Percentiles rank a stretch among this genome's conserved stretches.
These are phyloP conservation scores for Penicillium sp. DNA, from an alignment of 2,329 filamentous ascomycete species.

Conservation along the genomic window DNA sequence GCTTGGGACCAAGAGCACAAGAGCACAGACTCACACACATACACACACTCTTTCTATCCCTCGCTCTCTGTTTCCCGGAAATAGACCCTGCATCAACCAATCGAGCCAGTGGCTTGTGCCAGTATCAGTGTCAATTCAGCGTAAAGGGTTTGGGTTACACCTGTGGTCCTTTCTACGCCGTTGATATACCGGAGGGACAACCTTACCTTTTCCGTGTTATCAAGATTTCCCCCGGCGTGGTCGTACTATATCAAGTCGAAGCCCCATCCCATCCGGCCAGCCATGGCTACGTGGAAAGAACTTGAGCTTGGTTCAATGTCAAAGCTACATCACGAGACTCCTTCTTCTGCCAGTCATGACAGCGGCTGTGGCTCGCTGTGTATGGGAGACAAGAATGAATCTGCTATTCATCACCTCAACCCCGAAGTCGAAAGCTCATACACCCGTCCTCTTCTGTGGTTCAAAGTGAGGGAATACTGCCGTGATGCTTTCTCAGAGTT, in stretches of 20 bases:
- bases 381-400: conserved; percentile 17
- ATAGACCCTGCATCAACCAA: conserved; percentile 16
- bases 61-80: not conserved
- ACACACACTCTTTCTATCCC: not conserved
- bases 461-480: conserved; percentile 50
- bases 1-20: conserved; percentile 5
- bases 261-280: not conserved
- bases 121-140: not conserved
- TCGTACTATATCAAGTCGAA: conserved; percentile 10
- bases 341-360: conserved; percentile 12
- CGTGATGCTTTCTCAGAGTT: conserved; percentile 62
- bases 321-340: conserved; percentile 16
- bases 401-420: conserved; percentile 18
- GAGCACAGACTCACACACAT: not conserved
- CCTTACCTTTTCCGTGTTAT: not conserved
- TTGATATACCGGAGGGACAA: conserved; percentile 18
- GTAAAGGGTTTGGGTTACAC: conserved; percentile 18
- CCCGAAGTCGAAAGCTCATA: conserved; percentile 6
- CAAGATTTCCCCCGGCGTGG: not conserved
- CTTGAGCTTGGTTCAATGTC: conserved; percentile 16
- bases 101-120: conserved; percentile 4
- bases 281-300: conserved; percentile 13
- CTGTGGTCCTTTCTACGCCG: not conserved
- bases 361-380: conserved; percentile 21
- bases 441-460: conserved; percentile 49